Evolutionary conservation across 2,329 filamentous ascomycete species (phyloP), one percentile per base, ranked within the genome.

Genomic region (Fusarium nanum): DNA sequence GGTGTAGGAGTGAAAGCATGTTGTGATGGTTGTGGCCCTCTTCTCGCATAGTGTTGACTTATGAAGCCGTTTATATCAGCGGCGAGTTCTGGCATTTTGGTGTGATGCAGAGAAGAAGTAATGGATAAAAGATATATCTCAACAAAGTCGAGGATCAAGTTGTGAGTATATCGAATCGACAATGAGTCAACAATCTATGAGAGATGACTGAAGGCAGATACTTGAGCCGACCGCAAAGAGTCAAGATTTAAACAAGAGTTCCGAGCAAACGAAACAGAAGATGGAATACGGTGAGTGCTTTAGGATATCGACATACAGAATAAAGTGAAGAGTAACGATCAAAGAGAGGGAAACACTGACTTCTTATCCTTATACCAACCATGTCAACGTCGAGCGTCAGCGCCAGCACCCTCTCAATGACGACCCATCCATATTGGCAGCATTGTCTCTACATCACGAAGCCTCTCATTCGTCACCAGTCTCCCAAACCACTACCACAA

Each of bases 31-130:
- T 44, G 68, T 11, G 14, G 37, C 6, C 45, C 64, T 56, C 46
- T 68, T 11, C 54, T 60, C 12, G 59, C 48, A 27, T 71, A 57
- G 48, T 68, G 47, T 6, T 70, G 59, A 22, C n/a, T 56, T 32
- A 70, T 49, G 56, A 70, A 71, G 18, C 64, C 64, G 44, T 68
- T 55, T 34, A 71, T 62, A 20, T 70, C 68, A 30, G 44, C 30
- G 52, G 25, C 47, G 20, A 70, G 48, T n/a, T 68, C 64, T 13
- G 22, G 13, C 68, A 70, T 71, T 2, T 46, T 56, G 37, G 45
- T 10, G 20, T 16, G 18, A 11, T 5, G 16, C 13, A 40, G 9
- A 27, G 20, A 23, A 56, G 22, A 28, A 40, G 4, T 8, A 25
- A 42, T 13, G 18, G 16, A 5, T 20, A 12, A 16, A 20, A 11